Conservation (phyloP, 2,329 filamentous ascomycete genomes). For the Apiospora arundinis region DNA sequence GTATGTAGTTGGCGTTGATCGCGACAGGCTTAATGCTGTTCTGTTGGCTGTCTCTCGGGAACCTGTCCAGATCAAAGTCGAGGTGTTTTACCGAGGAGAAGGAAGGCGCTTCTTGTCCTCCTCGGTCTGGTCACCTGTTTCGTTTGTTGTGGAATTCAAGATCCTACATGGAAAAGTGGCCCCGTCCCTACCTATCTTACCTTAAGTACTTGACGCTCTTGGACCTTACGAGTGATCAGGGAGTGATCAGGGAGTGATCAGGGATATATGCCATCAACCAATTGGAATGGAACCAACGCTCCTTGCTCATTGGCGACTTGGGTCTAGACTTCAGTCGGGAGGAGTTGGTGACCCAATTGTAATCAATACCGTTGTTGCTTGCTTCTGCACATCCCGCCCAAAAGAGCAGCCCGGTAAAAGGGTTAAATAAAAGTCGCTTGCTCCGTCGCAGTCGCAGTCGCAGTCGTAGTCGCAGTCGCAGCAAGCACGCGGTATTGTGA, state of each 20-base stretch:
- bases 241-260: neutral
- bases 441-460: neutral
- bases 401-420: neutral
- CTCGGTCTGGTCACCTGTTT: neutral
- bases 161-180: slow-evolving; percentile 5
- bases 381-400: neutral
- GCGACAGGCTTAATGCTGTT: neutral
- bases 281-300: neutral
- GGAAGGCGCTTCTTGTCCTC: neutral
- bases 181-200: neutral
- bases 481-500: neutral
- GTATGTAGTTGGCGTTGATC: too few species aligned
- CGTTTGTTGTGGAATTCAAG: slow-evolving; percentile 1
- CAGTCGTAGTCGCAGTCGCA: too few species aligned
- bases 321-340: neutral
- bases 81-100: too few species aligned
- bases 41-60: neutral
- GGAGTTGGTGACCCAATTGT: neutral
- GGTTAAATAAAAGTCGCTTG: neutral
- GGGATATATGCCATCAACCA: slow-evolving; percentile 1
- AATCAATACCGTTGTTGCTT: neutral
- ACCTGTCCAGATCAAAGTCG: neutral
- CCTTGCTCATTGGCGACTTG: neutral
- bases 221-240: neutral
- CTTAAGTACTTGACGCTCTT: neutral